Base-by-base conservation (phyloP, 1,139 yeast genomes). In the Kodamaea derodonti region DNA sequence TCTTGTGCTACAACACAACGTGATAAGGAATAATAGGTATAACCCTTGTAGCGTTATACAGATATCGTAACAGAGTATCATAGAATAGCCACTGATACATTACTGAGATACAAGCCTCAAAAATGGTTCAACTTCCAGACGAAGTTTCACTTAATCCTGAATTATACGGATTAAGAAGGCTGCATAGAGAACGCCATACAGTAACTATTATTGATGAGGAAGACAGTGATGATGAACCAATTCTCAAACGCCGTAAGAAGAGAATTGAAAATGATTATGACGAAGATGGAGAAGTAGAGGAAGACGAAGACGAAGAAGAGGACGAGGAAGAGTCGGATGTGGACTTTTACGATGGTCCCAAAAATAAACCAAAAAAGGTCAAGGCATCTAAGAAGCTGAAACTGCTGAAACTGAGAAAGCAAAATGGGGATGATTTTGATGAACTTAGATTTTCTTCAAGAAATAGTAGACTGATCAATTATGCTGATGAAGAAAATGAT, bases 91-190 rank as follows among this genome's bases (percentile, higher is more conserved):
- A n/a, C n/a, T n/a, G n/a, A n/a, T n/a, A n/a, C n/a, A n/a, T n/a
- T n/a, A n/a, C n/a, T n/a, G n/a, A n/a, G n/a, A n/a, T n/a, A 18
- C 9, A 18, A 18, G 9, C 22, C 6, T 18, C 22, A 7, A 24
- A 12, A 14, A 52, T 52, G 58, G 56, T 41, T 20, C 51, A 47
- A 31, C 39, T 53, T 30, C 62, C 69, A 3, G 65, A 68, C 30
- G 79, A 73, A 39, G 71, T 74, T 15, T 65, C 65, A 35, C 60
- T 68, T 35, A 78, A 87, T 57, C 97, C 98, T 2, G 96, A 87
- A 58, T 72, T 92, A 22, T 92, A 90, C 51, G 98, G 98, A 3
- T 71, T 92, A 40, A 77, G 97, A 56, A 75, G 97, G 49, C 84
- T 95, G 23, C 81, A 84, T 29, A 74, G 97, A 48, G 81, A 86